Evolutionary conservation across 495 filamentous ascomycete genomes (phyloP).

Genomic region (Penicillium lagena): DNA sequence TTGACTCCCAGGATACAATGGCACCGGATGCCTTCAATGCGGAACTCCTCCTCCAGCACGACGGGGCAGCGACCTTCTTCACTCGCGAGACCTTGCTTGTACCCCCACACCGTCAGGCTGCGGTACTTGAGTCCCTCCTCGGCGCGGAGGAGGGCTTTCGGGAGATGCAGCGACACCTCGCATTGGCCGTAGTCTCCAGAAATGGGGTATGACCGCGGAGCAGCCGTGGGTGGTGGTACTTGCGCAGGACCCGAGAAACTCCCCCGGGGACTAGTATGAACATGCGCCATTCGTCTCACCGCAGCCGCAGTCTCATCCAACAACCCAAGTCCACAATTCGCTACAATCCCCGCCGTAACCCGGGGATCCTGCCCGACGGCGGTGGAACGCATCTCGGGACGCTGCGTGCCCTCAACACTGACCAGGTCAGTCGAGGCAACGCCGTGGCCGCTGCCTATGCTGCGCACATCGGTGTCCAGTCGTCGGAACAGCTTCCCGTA

Average conservation of each 20-base stretch:
- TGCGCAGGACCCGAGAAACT: constrained; percentile 17
- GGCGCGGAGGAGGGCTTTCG: constrained; percentile 37
- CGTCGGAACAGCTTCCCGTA: constrained; percentile 44
- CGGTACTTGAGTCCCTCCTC: constrained; percentile 37
- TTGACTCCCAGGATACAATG: constrained; percentile 52
- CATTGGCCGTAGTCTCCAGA: constrained; percentile 30
- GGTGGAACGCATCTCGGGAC: constrained; percentile 24
- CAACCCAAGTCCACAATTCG: constrained; percentile 30
- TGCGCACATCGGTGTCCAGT: constrained; percentile 30
- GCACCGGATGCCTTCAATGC: constrained; percentile 38
- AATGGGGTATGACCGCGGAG: constrained; percentile 13
- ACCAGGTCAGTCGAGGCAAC: constrained; percentile 18
- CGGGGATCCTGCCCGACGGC: constrained; percentile 31
- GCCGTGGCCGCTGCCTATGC: constrained; percentile 20
- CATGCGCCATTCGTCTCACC: constrained; percentile 33
- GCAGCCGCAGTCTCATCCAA: constrained; percentile 38
- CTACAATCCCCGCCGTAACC: constrained; percentile 31
- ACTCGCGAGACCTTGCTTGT: constrained; percentile 10
- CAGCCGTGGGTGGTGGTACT: not conserved
- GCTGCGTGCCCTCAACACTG: constrained; percentile 25
- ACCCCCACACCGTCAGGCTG: constrained; percentile 33
- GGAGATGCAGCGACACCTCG: constrained; percentile 34
- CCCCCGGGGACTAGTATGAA: constrained; percentile 22
- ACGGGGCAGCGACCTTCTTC: constrained; percentile 15
- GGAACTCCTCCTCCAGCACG: constrained; percentile 39